Percentiles rank a stretch among this genome's conserved stretches.
phyloP scores from a whole-genome alignment of 768 basidiomycete species.

The Boletus tomentosulus region DNA sequence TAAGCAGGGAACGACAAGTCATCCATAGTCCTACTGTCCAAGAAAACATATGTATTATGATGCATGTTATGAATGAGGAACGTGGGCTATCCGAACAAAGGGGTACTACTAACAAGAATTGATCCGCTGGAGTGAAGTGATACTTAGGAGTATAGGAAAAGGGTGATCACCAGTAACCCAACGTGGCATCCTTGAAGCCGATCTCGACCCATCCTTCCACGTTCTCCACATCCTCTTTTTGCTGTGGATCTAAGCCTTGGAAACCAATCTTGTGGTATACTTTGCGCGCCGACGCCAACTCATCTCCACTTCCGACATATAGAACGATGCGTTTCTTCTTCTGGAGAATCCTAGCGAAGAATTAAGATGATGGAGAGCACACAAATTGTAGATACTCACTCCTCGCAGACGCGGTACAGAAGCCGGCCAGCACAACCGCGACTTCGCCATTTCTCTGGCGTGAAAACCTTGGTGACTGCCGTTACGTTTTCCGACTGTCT shows the following conservation, averaged over 20 bases:
- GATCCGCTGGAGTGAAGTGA: not conserved
- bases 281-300: constrained; percentile 41
- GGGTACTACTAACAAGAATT: too few relatives aligned
- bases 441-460: constrained; percentile 47
- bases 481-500: constrained; percentile 53
- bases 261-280: constrained; percentile 71
- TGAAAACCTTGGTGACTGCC: constrained; percentile 72
- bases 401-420: constrained; percentile 50
- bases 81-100: not conserved
- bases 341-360: constrained; percentile 28
- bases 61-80: not conserved
- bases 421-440: constrained; percentile 59
- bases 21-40: too few relatives aligned
- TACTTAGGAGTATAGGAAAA: not conserved
- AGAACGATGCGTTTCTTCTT: constrained; percentile 51
- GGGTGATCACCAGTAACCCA: constrained; percentile 70
- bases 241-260: constrained; percentile 39
- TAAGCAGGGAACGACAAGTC: not conserved
- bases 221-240: constrained; percentile 34
- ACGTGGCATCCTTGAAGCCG: constrained; percentile 47
- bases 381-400: constrained; percentile 36
- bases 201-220: constrained; percentile 58
- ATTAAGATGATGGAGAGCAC: constrained; percentile 4
- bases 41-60: not conserved
- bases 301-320: constrained; percentile 61